These are phyloP conservation scores for Sorghum bicolor DNA, from an alignment of 176 grass and related monocot genomes.

Conservation along the genomic window Sorghum_bicolor_NCBIv3 NC_012877.2:57637001-57637500, in stretches of 20 bases:
- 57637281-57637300: neutral
- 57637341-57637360: neutral
- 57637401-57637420: neutral
- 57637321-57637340: neutral
- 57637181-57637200: conserved; percentile 94
- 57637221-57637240: conserved; percentile 80
- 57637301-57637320: conserved; percentile 12
- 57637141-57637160: neutral
- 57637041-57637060: neutral
- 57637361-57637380: neutral
- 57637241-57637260: conserved; percentile 85
- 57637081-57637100: neutral
- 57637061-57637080: neutral
- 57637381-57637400: conserved; percentile 1
- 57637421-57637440: neutral
- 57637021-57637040: neutral
- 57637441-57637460: neutral
- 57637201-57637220: conserved; percentile 81
- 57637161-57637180: conserved; percentile 22
- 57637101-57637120: neutral
- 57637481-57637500: conserved; percentile 3
- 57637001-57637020: neutral
- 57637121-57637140: conserved; percentile 10
- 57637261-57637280: conserved; percentile 12
- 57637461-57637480: conserved; percentile 20